phyloP scores from a whole-genome alignment of 2,329 filamentous ascomycete genomes.

The Fusarium succisae region DNA sequence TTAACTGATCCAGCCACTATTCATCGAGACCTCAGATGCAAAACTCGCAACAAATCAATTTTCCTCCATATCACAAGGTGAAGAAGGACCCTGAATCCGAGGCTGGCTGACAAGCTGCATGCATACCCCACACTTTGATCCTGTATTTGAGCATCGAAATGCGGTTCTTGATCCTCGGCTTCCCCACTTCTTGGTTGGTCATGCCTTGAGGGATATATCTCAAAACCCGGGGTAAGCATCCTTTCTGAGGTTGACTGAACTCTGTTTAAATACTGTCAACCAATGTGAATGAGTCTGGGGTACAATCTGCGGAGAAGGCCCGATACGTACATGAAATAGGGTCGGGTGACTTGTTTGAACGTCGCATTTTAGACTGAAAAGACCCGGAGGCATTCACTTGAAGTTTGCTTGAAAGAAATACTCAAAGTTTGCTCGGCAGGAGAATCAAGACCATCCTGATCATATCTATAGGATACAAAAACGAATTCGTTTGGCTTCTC shows the following conservation, averaged over 20 bases:
- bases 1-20: too few relatives aligned
- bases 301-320: not conserved
- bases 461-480: fast-evolving
- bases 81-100: not conserved
- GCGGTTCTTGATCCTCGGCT: not conserved
- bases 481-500: fast-evolving
- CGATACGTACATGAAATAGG: not conserved
- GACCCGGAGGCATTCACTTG: not conserved
- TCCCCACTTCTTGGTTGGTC: not conserved
- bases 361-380: fast-evolving
- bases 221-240: not conserved
- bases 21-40: not conserved
- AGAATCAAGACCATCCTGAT: too few relatives aligned
- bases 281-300: not conserved
- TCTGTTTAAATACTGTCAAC: not conserved
- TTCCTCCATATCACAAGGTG: not conserved
- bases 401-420: not conserved
- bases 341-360: not conserved
- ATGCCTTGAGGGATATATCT: not conserved
- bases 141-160: not conserved
- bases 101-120: not conserved
- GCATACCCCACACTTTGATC: not conserved
- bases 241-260: not conserved
- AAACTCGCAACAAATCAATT: not conserved
- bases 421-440: not conserved